Evolutionary conservation across 768 basidiomycete genomes (phyloP).

Genomic region (Dacryopinax spathularia): DNA sequence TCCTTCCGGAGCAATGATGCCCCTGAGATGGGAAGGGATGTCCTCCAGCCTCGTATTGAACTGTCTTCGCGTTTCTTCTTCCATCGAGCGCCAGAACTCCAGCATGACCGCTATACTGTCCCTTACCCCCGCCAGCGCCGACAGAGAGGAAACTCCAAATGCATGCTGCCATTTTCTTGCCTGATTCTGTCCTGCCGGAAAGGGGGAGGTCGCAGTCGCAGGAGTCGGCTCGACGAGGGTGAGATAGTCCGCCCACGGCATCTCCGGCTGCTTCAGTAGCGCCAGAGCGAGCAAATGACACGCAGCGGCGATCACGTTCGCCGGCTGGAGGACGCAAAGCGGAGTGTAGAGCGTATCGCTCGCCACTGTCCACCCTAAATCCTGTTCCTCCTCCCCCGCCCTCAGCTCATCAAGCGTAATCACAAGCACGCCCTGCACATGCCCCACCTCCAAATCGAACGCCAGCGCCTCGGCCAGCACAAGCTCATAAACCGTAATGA

Average conservation of each 20-base stretch:
- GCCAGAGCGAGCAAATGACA: constrained; percentile 67
- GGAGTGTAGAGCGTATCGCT: constrained; percentile 80
- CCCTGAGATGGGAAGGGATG: background rate
- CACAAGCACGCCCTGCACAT: constrained; percentile 60
- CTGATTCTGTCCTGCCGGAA: no score
- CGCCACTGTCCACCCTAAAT: constrained; percentile 73
- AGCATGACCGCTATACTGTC: background rate
- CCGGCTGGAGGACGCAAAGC: constrained; percentile 53
- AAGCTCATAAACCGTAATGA: constrained; percentile 63
- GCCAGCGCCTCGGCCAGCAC: constrained; percentile 66
- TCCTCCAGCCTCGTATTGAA: background rate
- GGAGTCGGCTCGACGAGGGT: constrained; percentile 12
- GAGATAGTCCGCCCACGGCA: constrained; percentile 57
- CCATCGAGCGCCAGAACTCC: background rate
- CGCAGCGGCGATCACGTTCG: constrained; percentile 59
- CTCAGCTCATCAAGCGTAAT: constrained; percentile 40
- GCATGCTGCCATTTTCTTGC: background rate
- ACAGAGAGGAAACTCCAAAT: background rate
- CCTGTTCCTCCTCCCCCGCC: constrained; percentile 29
- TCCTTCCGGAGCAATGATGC: background rate
- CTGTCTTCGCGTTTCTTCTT: background rate
- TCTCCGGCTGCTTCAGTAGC: constrained; percentile 56
- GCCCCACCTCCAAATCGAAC: constrained; percentile 70
- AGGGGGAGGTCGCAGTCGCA: no score
- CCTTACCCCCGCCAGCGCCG: background rate